A percentile compares a stretch with the other conserved stretches of the same genome.
Evolutionary conservation across 805 yeast genomes (phyloP).

Genomic region (Suhomyces tanzawaensis): DNA sequence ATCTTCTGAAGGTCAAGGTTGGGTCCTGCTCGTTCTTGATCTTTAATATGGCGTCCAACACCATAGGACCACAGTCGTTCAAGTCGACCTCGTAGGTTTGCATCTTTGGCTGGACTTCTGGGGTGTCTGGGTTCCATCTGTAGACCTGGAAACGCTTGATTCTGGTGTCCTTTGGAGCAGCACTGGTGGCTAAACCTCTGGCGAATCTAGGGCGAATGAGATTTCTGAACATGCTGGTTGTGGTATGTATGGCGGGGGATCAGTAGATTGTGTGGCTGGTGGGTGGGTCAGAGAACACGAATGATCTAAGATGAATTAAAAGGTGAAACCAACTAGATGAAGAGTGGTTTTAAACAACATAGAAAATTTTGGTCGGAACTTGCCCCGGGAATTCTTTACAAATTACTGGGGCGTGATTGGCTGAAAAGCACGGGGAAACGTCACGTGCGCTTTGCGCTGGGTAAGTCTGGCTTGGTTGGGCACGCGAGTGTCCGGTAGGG

Average conservation of each 20-base stretch:
- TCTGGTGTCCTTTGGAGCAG: slow-evolving; percentile 45
- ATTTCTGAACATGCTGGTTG: slow-evolving; percentile 18
- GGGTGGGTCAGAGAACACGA: not conserved
- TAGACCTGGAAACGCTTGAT: slow-evolving; percentile 86
- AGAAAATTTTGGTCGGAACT: slow-evolving; percentile 8
- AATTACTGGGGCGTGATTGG: slow-evolving; percentile 10
- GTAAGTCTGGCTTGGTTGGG: no score
- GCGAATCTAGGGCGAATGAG: slow-evolving; percentile 17
- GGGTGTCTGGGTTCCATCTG: slow-evolving; percentile 98
- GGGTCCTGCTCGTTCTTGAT: slow-evolving; percentile 97
- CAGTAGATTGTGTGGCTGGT: not conserved
- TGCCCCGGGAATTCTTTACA: slow-evolving; percentile 10
- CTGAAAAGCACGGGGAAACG: slow-evolving; percentile 3
- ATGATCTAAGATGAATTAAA: not conserved
- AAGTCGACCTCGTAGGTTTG: slow-evolving; percentile 81
- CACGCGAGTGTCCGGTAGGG: no score
- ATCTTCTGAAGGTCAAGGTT: slow-evolving; percentile 93
- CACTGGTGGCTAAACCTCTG: slow-evolving; percentile 50
- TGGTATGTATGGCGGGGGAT: slow-evolving; percentile 1
- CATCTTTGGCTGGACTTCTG: slow-evolving; percentile 86
- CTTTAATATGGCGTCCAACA: slow-evolving; percentile 88
- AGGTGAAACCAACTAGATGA: not conserved
- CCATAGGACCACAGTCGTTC: slow-evolving; percentile 96
- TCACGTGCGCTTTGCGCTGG: not conserved
- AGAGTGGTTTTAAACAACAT: not conserved